Evolutionary conservation across 768 basidiomycete species (phyloP).

Genomic region (Pseudohyphozyma bogoriensis): DNA sequence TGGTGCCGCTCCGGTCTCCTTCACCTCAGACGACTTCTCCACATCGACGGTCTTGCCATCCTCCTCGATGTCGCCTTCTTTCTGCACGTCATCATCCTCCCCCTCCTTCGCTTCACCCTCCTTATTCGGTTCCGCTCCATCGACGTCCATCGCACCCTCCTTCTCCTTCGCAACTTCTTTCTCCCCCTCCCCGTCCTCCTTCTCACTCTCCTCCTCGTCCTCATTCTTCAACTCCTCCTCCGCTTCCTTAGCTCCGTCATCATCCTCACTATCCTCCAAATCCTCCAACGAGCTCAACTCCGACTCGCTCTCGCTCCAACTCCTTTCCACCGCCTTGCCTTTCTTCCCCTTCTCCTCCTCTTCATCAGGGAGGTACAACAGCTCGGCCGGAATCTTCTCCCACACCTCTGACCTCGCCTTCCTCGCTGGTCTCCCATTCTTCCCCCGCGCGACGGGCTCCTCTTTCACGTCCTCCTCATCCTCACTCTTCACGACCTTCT

Average conservation of each 20-base stretch:
- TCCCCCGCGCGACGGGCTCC: conserved; percentile 36
- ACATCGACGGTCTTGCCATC: too few species aligned
- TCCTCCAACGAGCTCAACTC: too few species aligned
- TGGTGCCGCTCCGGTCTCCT: neutral
- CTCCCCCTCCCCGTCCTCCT: neutral
- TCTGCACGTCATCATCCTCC: neutral
- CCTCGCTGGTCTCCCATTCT: conserved; percentile 38
- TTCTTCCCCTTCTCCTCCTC: conserved; percentile 5
- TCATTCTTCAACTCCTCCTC: neutral
- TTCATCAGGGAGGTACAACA: conserved; percentile 42
- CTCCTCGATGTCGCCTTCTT: conserved; percentile 8
- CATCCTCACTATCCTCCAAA: too few species aligned
- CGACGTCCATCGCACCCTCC: neutral
- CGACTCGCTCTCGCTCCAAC: too few species aligned
- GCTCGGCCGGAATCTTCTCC: conserved; percentile 71
- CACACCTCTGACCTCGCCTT: conserved; percentile 41
- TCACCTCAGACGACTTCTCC: too few species aligned
- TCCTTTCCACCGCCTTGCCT: neutral
- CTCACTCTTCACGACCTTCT: neutral
- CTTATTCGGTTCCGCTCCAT: neutral
- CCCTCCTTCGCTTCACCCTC: neutral
- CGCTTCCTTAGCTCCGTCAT: too few species aligned
- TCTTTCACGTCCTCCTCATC: neutral
- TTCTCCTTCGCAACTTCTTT: neutral
- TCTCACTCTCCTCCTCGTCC: conserved; percentile 3